phyloP scores from a whole-genome alignment of 345 rosid species.

The Populus nigra region DNA sequence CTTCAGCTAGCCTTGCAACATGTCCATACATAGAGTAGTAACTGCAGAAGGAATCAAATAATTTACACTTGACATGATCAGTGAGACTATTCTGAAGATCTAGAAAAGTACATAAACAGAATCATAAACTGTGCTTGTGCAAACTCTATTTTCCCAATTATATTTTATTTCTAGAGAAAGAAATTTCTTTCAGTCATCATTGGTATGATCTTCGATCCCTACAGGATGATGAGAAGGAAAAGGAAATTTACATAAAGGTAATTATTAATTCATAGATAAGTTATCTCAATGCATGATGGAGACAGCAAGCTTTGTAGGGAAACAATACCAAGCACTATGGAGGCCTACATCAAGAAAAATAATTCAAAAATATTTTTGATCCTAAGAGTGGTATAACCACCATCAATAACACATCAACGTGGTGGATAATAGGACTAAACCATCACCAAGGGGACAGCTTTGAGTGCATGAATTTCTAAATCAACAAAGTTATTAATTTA shows the following conservation, averaged over 20 bases:
- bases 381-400: neutral
- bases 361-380: neutral
- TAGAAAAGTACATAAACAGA: neutral
- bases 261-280: neutral
- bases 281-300: neutral
- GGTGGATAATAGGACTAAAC: neutral
- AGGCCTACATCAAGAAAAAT: neutral
- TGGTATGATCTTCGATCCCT: neutral
- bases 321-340: neutral
- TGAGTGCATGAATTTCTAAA: neutral
- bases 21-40: conserved; percentile 98
- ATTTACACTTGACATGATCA: neutral
- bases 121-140: neutral
- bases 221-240: neutral
- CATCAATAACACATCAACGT: neutral
- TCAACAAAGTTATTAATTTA: neutral
- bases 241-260: neutral
- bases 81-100: neutral
- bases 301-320: neutral
- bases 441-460: neutral
- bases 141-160: neutral
- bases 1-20: conserved; percentile 87
- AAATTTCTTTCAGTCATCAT: neutral
- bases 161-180: neutral
- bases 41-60: conserved; percentile 37